These are phyloP conservation scores for Suhomyces wounanorum DNA, from an alignment of 1,139 yeast genomes.

Conservation along the genomic window DNA sequence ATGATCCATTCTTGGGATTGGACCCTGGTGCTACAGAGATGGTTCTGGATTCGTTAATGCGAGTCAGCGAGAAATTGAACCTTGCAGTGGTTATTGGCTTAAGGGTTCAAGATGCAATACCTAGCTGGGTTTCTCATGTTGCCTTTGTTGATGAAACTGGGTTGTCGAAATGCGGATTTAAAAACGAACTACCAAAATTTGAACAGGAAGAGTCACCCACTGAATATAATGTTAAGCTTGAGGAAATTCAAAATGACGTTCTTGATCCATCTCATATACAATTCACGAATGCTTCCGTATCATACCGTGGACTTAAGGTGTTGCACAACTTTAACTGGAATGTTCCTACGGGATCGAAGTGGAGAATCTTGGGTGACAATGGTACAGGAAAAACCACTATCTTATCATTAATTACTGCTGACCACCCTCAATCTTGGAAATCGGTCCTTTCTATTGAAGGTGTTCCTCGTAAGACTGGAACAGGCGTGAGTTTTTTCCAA, in stretches of 20 bases:
- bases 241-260: background rate
- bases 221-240: constrained; percentile 6
- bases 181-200: constrained; percentile 21
- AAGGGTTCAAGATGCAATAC: constrained; percentile 72
- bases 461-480: constrained; percentile 67
- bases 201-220: constrained; percentile 8
- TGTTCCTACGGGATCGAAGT: constrained; percentile 69
- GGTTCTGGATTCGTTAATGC: constrained; percentile 50
- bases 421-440: constrained; percentile 96
- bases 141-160: constrained; percentile 63
- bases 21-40: constrained; percentile 71
- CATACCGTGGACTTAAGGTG: constrained; percentile 64
- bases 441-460: constrained; percentile 67
- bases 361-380: constrained; percentile 89
- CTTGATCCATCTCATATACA: constrained; percentile 45
- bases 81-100: constrained; percentile 65
- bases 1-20: constrained; percentile 89
- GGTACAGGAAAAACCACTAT: constrained; percentile 94
- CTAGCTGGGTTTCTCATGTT: constrained; percentile 76
- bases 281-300: constrained; percentile 63
- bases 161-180: constrained; percentile 49
- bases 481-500: constrained; percentile 68
- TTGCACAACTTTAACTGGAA: constrained; percentile 65
- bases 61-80: constrained; percentile 28
- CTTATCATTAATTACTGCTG: constrained; percentile 81